Evolutionary conservation across 1,284 basidiomycete genomes (phyloP).

Genomic region (Puccinia novopanici): DNA sequence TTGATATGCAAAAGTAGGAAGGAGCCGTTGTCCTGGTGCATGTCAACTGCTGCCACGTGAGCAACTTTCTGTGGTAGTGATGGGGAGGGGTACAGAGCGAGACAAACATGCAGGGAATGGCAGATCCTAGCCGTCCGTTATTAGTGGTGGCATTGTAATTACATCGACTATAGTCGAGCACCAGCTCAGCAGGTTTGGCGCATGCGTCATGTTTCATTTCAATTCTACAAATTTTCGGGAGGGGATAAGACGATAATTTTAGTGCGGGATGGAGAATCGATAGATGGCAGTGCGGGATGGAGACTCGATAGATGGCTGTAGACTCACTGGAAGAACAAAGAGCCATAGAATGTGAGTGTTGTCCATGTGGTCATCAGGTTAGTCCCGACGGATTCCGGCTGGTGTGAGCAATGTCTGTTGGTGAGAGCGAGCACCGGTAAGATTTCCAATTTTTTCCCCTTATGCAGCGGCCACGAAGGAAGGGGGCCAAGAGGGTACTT

Average conservation of each 20-base stretch:
- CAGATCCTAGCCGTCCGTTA: conserved; percentile 6
- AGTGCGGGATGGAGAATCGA: too few species aligned
- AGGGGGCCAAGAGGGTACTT: not conserved
- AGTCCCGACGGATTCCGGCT: not conserved
- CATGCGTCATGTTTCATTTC: conserved; percentile 15
- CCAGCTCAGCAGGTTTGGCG: conserved; percentile 34
- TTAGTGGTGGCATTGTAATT: conserved; percentile 34
- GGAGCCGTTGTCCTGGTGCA: too few species aligned
- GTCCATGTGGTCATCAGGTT: conserved; percentile 14
- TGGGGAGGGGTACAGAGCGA: not conserved
- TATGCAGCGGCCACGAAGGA: too few species aligned
- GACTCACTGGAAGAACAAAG: conserved; percentile 38
- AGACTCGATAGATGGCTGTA: not conserved
- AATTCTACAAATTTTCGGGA: not conserved
- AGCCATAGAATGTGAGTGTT: conserved; percentile 35
- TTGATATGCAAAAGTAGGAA: too few species aligned
- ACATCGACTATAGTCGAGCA: conserved; percentile 40
- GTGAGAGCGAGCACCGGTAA: too few species aligned
- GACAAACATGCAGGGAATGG: conserved; percentile 32
- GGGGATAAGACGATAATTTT: not conserved
- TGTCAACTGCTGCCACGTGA: too few species aligned
- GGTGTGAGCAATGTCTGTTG: conserved; percentile 20
- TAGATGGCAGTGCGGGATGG: too few species aligned
- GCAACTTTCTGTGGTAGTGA: too few species aligned
- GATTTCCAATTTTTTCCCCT: too few species aligned